Base-by-base conservation (phyloP, 768 basidiomycete species). In the Suillus ampliporus region DNA sequence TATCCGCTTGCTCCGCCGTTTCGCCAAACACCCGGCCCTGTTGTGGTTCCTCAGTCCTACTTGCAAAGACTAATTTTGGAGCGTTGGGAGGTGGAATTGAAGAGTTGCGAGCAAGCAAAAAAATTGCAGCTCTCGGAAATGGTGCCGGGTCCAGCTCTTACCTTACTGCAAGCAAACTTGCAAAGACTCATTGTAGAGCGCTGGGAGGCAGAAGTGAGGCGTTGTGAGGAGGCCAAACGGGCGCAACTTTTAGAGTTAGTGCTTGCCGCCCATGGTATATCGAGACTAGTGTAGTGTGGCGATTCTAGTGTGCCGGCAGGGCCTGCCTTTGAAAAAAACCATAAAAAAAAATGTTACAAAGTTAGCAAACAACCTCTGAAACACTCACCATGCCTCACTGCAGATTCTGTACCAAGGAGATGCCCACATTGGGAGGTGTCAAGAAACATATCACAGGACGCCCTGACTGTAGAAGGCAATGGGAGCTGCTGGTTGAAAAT, bases 381-480 rank as follows among this genome's bases (percentile, higher is more conserved):
- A 43, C 44, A 46, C 44, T 46, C 44, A 46, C 44, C 10, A 46
- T 46, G 21, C 44, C 44, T 46, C 44, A 46, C 44, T 23, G n/a
- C n/a, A n/a, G n/a, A n/a, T n/a, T n/a, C n/a, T n/a, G n/a, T n/a
- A n/a, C n/a, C n/a, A n/a, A n/a, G n/a, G n/a, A n/a, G n/a, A n/a
- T n/a, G n/a, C n/a, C n/a, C n/a, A n/a, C n/a, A n/a, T n/a, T n/a
- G n/a, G n/a, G n/a, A n/a, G n/a, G n/a, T n/a, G n/a, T n/a, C n/a
- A n/a, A n/a, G n/a, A n/a, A n/a, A n/a, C n/a, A n/a, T n/a, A n/a
- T n/a, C n/a, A n/a, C n/a, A n/a, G n/a, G n/a, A n/a, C n/a, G n/a
- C n/a, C n/a, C n/a, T n/a, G n/a, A n/a, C n/a, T n/a, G n/a, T n/a
- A n/a, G n/a, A n/a, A n/a, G n/a, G n/a, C n/a, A n/a, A n/a, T n/a